Conservation (phyloP, 495 filamentous ascomycete genomes). For the Annulohypoxylon stygium region DNA sequence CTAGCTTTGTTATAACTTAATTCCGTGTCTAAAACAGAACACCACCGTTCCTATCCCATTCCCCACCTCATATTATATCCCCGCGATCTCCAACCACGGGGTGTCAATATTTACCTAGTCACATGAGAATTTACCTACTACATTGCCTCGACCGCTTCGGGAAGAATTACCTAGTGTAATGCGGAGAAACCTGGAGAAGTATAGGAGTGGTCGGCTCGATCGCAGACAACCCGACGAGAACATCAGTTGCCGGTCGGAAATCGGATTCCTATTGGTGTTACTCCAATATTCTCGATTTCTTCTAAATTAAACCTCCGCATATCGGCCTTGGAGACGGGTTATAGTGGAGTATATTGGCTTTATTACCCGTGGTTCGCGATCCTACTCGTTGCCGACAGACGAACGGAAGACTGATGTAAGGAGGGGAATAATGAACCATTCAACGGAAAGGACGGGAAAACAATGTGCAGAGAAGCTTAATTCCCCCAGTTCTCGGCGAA, state of each 20-base stretch:
- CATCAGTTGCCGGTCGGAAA: conserved; percentile 10
- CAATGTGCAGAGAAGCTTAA: conserved; percentile 1
- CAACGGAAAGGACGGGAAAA: neutral
- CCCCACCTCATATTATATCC: neutral
- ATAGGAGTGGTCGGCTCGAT: conserved; percentile 5
- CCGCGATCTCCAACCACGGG: neutral
- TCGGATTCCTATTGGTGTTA: neutral
- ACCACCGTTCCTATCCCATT: neutral
- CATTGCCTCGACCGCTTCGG: neutral
- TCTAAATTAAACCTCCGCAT: neutral
- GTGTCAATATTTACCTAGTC: neutral
- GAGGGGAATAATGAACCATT: neutral
- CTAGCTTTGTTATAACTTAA: neutral
- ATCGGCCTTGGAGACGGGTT: conserved; percentile 11
- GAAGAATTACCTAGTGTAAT: neutral
- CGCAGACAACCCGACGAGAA: conserved; percentile 8
- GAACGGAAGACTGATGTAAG: neutral
- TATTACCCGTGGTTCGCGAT: neutral
- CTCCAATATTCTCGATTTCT: neutral
- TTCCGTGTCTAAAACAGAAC: neutral
- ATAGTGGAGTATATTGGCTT: neutral
- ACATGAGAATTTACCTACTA: neutral
- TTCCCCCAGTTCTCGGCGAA: neutral
- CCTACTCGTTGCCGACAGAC: conserved; percentile 3
- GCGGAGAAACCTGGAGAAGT: neutral